Conservation (phyloP, 192 early-diverging fungal genomes). For the Podila clonocystis region DNA sequence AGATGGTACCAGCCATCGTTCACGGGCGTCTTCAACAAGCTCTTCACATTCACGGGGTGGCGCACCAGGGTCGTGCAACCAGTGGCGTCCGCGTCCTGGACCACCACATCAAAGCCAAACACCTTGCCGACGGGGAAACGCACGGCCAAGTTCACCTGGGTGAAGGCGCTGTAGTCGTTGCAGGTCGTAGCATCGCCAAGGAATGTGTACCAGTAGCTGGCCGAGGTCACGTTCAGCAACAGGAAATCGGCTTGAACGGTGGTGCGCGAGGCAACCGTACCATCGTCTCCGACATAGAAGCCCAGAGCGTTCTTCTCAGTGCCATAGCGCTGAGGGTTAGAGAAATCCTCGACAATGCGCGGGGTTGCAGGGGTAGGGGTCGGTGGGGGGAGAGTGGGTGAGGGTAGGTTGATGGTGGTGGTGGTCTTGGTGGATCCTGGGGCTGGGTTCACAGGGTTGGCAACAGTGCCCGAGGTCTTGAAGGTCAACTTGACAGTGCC, state of each 20-base stretch:
- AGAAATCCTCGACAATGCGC: slow-evolving; percentile 15
- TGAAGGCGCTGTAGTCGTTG: slow-evolving; percentile 25
- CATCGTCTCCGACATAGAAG: slow-evolving; percentile 13
- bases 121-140: slow-evolving; percentile 20
- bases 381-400: slow-evolving; percentile 10
- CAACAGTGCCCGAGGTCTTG: slow-evolving; percentile 13
- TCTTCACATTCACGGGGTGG: neutral
- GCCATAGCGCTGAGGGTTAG: slow-evolving; percentile 21
- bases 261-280: slow-evolving; percentile 5
- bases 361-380: slow-evolving; percentile 13
- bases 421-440: slow-evolving; percentile 8
- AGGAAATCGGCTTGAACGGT: slow-evolving; percentile 21
- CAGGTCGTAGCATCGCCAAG: slow-evolving; percentile 10
- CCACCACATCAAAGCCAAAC: slow-evolving; percentile 11
- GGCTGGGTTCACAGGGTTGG: slow-evolving; percentile 1
- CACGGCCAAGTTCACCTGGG: slow-evolving; percentile 15
- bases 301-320: slow-evolving; percentile 16
- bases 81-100: neutral
- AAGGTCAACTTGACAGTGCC: slow-evolving; percentile 20
- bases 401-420: slow-evolving; percentile 5
- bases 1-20: slow-evolving; percentile 2
- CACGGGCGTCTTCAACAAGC: neutral
- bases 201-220: slow-evolving; percentile 24
- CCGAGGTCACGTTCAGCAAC: neutral
- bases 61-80: neutral